phyloP scores from a whole-genome alignment of 306 rosid species.

The Comarum palustre region DNA sequence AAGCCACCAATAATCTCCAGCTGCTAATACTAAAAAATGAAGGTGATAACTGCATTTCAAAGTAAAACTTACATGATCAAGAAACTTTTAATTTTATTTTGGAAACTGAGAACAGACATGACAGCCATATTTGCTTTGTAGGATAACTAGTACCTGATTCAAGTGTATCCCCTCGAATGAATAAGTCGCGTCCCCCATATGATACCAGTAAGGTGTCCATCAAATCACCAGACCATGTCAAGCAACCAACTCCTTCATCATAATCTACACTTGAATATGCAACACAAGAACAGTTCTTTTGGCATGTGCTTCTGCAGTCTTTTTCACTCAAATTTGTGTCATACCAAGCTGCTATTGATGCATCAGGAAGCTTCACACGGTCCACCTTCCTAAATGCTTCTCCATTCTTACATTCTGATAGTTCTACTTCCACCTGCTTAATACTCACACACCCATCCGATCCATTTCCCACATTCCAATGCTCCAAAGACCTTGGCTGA shows the following conservation, averaged over 20 bases:
- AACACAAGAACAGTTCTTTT: slow-evolving; percentile 44
- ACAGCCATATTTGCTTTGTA: too few relatives aligned
- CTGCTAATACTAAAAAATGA: background rate
- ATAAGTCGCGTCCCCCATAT: slow-evolving; percentile 35
- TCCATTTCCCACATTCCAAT: slow-evolving; percentile 37
- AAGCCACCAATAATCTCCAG: background rate
- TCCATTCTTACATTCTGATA: slow-evolving; percentile 32
- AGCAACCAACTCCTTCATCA: slow-evolving; percentile 35
- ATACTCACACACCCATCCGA: slow-evolving; percentile 54
- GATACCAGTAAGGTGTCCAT: slow-evolving; percentile 30
- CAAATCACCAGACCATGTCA: slow-evolving; percentile 44
- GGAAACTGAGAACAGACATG: background rate
- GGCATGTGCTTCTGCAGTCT: slow-evolving; percentile 36
- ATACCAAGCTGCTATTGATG: slow-evolving; percentile 22
- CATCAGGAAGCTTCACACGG: slow-evolving; percentile 42
- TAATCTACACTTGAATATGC: slow-evolving; percentile 34
- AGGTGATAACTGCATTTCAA: background rate
- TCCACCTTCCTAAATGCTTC: slow-evolving; percentile 46
- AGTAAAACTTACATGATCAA: too few relatives aligned
- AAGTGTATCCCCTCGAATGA: slow-evolving; percentile 36
- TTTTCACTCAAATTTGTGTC: slow-evolving; percentile 10
- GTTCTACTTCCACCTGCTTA: slow-evolving; percentile 1
- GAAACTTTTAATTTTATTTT: too few relatives aligned
- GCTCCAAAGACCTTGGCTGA: slow-evolving; percentile 30
- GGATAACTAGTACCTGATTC: slow-evolving; percentile 8